Evolutionary conservation across 345 rosid genomes (phyloP).

Genomic region (Toxicodendron radicans): DNA sequence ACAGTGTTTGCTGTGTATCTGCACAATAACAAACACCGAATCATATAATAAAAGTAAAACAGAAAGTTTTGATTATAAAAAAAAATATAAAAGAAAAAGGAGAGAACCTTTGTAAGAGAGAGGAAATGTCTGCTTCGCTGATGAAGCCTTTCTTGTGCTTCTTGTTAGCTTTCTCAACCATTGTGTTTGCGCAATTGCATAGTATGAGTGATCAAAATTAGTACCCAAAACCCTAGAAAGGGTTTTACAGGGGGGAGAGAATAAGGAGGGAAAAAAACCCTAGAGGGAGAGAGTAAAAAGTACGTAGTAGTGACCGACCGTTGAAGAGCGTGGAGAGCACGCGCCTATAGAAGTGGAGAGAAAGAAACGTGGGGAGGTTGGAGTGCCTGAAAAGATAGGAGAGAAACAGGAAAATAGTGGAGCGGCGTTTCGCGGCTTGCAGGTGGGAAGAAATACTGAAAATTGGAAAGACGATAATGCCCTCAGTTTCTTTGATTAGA

Average conservation of each 20-base stretch:
- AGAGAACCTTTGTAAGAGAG: slow-evolving; percentile 62
- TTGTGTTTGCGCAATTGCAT: slow-evolving; percentile 37
- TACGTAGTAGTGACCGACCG: background rate
- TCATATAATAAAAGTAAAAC: background rate
- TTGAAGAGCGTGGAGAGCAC: slow-evolving; percentile 28
- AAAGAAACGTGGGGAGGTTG: slow-evolving; percentile 1
- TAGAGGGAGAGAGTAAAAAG: background rate
- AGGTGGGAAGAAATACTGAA: background rate
- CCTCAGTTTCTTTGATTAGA: background rate
- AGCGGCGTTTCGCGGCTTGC: background rate
- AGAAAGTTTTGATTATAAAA: background rate
- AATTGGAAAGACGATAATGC: background rate
- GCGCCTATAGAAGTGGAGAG: slow-evolving; percentile 16
- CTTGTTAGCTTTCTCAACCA: slow-evolving; percentile 49
- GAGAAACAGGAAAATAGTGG: background rate
- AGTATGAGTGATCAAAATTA: slow-evolving; percentile 12
- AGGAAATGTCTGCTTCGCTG: slow-evolving; percentile 67
- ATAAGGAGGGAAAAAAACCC: background rate
- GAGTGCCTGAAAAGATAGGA: background rate
- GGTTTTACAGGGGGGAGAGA: slow-evolving; percentile 36
- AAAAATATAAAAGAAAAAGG: background rate
- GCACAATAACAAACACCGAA: background rate
- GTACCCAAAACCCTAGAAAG: slow-evolving; percentile 35
- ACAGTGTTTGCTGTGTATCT: slow-evolving; percentile 63
- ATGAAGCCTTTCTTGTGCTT: slow-evolving; percentile 51